phyloP scores from a whole-genome alignment of 345 rosid species.

The Ceriops zippeliana region DNA sequence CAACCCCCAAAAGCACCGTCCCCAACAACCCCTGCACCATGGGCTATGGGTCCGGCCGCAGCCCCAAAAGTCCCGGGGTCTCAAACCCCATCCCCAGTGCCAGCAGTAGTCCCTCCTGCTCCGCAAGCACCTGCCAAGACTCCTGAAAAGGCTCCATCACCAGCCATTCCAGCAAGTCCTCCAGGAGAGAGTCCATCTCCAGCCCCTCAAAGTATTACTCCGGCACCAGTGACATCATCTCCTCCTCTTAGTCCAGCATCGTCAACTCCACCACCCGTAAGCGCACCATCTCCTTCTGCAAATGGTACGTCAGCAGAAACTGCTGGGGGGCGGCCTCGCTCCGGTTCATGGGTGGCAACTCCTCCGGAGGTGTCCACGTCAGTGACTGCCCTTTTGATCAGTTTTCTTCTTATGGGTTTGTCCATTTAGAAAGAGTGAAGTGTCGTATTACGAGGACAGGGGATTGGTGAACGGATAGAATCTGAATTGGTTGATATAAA shows the following conservation, averaged over 20 bases:
- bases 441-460: too few species aligned
- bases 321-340: not conserved
- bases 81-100: not conserved
- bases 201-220: not conserved
- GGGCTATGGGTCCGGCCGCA: conserved; percentile 8
- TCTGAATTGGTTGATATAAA: too few species aligned
- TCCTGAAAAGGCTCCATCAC: not conserved
- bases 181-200: not conserved
- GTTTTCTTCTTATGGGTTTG: not conserved
- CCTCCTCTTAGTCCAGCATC: too few species aligned
- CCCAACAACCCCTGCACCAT: conserved; percentile 8
- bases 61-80: conserved; percentile 7
- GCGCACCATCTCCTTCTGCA: not conserved
- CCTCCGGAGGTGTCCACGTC: not conserved
- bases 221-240: too few species aligned
- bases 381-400: conserved; percentile 15
- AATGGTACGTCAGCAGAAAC: not conserved
- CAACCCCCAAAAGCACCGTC: not conserved
- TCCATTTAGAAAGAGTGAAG: not conserved
- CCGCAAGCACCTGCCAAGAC: not conserved
- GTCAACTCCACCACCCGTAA: too few species aligned
- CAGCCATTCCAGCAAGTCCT: not conserved
- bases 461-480: too few species aligned
- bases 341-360: conserved; percentile 8
- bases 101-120: not conserved